phyloP scores from a whole-genome alignment of 2,329 filamentous ascomycete genomes.

The Emericellopsis cladophorae region DNA sequence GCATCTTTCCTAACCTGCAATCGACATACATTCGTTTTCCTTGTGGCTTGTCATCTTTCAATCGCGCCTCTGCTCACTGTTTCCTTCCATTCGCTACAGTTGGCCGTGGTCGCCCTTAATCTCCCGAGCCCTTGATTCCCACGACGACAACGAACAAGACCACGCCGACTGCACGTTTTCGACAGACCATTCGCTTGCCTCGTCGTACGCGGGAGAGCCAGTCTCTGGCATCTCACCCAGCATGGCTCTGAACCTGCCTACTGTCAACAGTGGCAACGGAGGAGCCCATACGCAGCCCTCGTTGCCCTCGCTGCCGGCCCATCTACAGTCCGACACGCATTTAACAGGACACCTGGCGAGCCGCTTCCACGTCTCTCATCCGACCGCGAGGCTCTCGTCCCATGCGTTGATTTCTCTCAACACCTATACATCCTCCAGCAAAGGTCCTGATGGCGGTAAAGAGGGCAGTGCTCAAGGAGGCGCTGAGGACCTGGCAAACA shows the following conservation, averaged over 20 bases:
- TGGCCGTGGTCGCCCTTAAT: too few species aligned
- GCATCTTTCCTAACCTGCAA: too few species aligned
- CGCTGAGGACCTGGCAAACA: slow-evolving; percentile 80
- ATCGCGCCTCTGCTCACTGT: not conserved
- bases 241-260: slow-evolving; percentile 50
- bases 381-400: slow-evolving; percentile 79
- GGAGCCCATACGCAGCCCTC: slow-evolving; percentile 72
- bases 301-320: slow-evolving; percentile 74
- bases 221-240: slow-evolving; percentile 21
- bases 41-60: not conserved
- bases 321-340: slow-evolving; percentile 66
- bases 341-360: slow-evolving; percentile 72
- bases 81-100: too few species aligned
- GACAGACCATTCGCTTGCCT: not conserved
- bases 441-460: slow-evolving; percentile 80
- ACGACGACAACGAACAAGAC: too few species aligned
- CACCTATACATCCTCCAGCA: slow-evolving; percentile 82
- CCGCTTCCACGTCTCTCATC: slow-evolving; percentile 83
- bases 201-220: slow-evolving; percentile 9
- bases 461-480: slow-evolving; percentile 87
- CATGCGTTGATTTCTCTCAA: slow-evolving; percentile 88
- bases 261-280: slow-evolving; percentile 32
- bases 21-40: slow-evolving; percentile 1
- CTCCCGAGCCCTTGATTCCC: too few species aligned
- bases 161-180: too few species aligned